Evolutionary conservation across 148 eudicot species (phyloP).

Genomic region (Vaccinium myrtillus): DNA sequence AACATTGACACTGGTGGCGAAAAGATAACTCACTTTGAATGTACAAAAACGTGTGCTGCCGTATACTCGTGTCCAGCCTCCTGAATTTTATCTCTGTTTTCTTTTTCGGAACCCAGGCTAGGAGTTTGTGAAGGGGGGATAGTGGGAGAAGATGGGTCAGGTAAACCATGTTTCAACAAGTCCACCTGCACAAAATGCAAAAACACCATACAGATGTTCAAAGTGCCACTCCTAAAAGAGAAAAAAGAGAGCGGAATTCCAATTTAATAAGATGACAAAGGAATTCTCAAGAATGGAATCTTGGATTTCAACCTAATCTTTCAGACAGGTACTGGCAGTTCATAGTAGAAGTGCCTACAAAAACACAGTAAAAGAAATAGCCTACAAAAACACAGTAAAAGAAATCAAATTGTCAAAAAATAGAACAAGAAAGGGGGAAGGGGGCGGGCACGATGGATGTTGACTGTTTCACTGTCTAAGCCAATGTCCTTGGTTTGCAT

Average conservation of each 20-base stretch:
- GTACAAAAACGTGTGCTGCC: slow-evolving; percentile 80
- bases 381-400: neutral
- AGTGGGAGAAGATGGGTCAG: slow-evolving; percentile 77
- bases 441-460: no score
- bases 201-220: slow-evolving; percentile 1
- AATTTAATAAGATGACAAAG: neutral
- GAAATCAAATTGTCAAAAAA: neutral
- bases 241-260: neutral
- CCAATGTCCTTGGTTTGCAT: neutral
- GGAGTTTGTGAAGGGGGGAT: slow-evolving; percentile 59
- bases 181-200: slow-evolving; percentile 63
- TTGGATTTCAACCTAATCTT: neutral
- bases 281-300: neutral
- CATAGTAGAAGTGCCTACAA: neutral
- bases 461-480: neutral
- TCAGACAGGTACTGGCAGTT: neutral
- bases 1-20: neutral
- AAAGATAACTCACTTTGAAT: slow-evolving; percentile 58
- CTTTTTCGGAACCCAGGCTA: slow-evolving; percentile 59
- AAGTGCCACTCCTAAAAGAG: neutral
- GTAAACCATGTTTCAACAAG: slow-evolving; percentile 81
- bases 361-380: neutral
- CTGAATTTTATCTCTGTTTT: slow-evolving; percentile 56
- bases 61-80: slow-evolving; percentile 74
- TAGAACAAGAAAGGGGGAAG: neutral